Evolutionary conservation across 2,329 filamentous ascomycete genomes (phyloP), one percentile per base, ranked within the genome.

Genomic region (Bipolaris zeicola): DNA sequence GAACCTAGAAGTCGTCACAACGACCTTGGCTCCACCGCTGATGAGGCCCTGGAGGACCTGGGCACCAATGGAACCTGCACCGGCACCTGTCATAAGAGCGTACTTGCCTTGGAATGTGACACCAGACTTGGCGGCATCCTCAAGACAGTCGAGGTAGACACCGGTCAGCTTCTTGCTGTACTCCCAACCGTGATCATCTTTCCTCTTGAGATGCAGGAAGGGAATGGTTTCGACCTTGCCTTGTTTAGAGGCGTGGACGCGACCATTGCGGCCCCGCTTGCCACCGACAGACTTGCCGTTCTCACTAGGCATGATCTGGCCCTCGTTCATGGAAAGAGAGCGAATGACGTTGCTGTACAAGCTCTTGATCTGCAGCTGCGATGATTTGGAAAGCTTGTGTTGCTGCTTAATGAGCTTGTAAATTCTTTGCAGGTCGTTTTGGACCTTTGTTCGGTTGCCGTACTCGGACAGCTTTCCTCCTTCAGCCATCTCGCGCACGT

Each of bases 321-420:
- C 93, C 79, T 99, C 94, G 71, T 96, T 99, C 95, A 99, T 99
- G 57, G 90, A 90, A 36, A 99, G 82, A 16, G 95, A 96, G 65
- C 94, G 92, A 64, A 98, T 87, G 60, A 99, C 92, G 71, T 98
- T 95, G 73, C 89, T 89, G 78, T 99, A 99, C 13, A 99, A 82
- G 67, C 86, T 88, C 85, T 96, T 97, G 81, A 99, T 97, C 79
- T 99, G 92, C 37, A 98, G 83, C 75, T 98, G 93, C 2, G 94
- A 96, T 2, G 92, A 91, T 80, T 98, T 98, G 58, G 94, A 96
- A 67, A 98, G 87, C 80, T 95, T 96, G 82, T 98, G 92, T 80
- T 99, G 95, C 77, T 97, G 92, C 80, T 94, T 93, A 78, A 99
- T 98, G 73, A 99, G 87, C 83, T 96, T 97, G 84, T 98, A 98